Evolutionary conservation across 495 filamentous ascomycete genomes (phyloP), one percentile per base, ranked within the genome.

Genomic region (Talaromyces borbonicus): DNA sequence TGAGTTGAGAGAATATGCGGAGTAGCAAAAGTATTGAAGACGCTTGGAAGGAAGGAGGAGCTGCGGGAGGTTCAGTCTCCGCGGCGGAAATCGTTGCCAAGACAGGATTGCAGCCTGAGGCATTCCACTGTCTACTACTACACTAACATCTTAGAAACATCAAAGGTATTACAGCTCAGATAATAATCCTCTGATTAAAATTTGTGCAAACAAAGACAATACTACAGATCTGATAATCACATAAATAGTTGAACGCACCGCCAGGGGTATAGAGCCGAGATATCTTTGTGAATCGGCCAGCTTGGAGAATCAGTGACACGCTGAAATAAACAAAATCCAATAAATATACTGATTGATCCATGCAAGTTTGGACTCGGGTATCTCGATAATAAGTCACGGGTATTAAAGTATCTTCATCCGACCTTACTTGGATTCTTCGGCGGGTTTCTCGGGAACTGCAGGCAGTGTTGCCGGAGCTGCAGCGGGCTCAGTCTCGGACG

Each of bases 361-460:
- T 24, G 29, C 43, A 35, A 19, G 43, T 22, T 33, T 12, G 19
- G 29, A 22, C 33, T 25, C 43, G 43, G 43, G 43, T 46, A 46
- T 46, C 43, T 46, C 43, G 30, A 46, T 46, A 35, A 30, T 24
- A 32, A 32, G 22, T n/a, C 33, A 20, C 12, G 38, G 38, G 38
- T 41, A 29, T 33, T n/a, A n/a, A n/a, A n/a, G 26, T 31, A 31
- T 24, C 33, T 47, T 31, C 36, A 22, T 24, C 26, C 12, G 25
- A 26, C 48, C 53, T 20, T 56, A 66, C 55, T 63, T 57, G 50
- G 57, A 51, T 40, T 51, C 55, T 24, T 52, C 49, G 19, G 47
- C 41, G 9, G n/a, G n/a, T n/a, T n/a, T n/a, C n/a, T n/a, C n/a
- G n/a, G n/a, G n/a, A n/a, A n/a, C n/a, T n/a, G n/a, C n/a, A n/a